phyloP scores from a whole-genome alignment of 768 basidiomycete species.

The Boletus patriciae region DNA sequence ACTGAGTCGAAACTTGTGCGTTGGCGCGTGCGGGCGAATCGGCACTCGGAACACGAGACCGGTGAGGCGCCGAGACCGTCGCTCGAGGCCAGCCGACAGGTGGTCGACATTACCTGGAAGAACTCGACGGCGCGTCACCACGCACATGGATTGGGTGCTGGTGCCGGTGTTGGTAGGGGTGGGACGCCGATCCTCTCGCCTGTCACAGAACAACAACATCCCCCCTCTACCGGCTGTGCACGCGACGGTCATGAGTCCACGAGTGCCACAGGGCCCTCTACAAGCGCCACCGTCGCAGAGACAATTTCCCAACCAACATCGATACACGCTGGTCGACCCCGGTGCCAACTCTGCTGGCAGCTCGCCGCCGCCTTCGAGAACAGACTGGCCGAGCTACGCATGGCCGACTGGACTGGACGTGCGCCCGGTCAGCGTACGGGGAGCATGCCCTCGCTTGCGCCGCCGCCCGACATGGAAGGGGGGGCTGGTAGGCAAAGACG shows the following conservation, averaged over 20 bases:
- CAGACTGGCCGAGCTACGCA: constrained; percentile 28
- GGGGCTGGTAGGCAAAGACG: too few relatives aligned
- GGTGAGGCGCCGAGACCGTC: too few relatives aligned
- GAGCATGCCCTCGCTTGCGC: constrained; percentile 18
- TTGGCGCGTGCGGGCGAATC: constrained; percentile 71
- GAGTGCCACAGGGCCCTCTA: too few relatives aligned
- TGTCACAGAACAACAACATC: too few relatives aligned
- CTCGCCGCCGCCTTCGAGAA: constrained; percentile 16
- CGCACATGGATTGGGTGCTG: too few relatives aligned
- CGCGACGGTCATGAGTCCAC: too few relatives aligned
- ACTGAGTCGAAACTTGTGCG: constrained; percentile 81
- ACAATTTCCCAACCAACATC: too few relatives aligned
- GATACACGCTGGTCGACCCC: constrained; percentile 38
- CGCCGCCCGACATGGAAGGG: background rate
- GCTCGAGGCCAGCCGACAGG: constrained; percentile 37
- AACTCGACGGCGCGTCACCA: constrained; percentile 39
- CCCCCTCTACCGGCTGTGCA: too few relatives aligned
- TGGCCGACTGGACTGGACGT: too few relatives aligned
- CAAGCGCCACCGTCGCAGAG: background rate
- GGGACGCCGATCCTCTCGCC: background rate
- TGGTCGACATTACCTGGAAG: constrained; percentile 57
- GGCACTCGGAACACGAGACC: constrained; percentile 42
- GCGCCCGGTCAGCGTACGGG: too few relatives aligned
- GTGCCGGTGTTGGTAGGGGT: too few relatives aligned
- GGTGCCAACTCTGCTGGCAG: constrained; percentile 23